Base-by-base conservation (phyloP, 805 yeast genomes). In the Saccharomycopsis sp. region DNA sequence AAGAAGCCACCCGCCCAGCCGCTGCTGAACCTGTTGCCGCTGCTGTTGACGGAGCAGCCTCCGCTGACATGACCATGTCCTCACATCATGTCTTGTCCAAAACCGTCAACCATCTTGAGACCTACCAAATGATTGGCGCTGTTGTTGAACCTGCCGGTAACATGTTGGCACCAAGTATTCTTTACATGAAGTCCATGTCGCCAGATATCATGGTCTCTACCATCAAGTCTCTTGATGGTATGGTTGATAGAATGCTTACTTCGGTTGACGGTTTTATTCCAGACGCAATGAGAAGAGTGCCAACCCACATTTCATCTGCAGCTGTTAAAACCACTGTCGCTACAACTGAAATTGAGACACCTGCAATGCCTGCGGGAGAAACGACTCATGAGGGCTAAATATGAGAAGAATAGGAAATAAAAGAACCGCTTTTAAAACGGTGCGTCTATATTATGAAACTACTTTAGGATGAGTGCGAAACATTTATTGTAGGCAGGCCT, bases 161-260 rank as follows among this genome's bases (percentile, higher is more conserved):
- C 13, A 18, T 32, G 13, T 26, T 45, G 9, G 48, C 48, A n/a
- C 48, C 48, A 41, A 31, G 26, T 18, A 26, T 38, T n/a, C 13
- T 37, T 5, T 17, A 29, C 18, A 36, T 32, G 4, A 45, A 26
- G 29, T 15, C 36, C 15, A 17, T 33, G 7, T 6, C 26, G 13
- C 48, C 48, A 27, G 42, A 38, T 1, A 10, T 21, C 18, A 42
- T 45, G 34, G 42, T 37, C 9, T n/a, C 13, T 9, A 17, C 35
- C 5, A 29, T 45, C 26, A 45, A 45, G 31, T 8, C 36, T 10
- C 42, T 23, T 9, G 48, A 45, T 27, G 31, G 22, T 4, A 9
- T 30, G 18, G 23, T 42, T 15, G 41, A 37, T 20, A 19, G 27
- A 22, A 18, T 34, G 15, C 41, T 45, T 16, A 36, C 37, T 5